phyloP scores from a whole-genome alignment of 2,329 filamentous ascomycete species.

The Epichloe festucae region DNA sequence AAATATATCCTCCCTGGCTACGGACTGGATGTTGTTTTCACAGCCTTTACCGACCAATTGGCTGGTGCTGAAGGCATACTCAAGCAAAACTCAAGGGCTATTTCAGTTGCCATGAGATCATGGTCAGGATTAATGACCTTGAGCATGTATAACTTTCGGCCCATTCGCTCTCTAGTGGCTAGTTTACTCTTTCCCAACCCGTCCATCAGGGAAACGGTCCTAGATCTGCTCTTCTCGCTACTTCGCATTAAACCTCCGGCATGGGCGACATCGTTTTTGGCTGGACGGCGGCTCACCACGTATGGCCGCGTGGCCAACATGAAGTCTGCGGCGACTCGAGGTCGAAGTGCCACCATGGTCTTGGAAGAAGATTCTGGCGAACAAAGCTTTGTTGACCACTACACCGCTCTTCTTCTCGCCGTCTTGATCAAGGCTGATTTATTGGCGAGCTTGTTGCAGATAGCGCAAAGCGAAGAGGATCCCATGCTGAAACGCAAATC shows the following conservation, averaged over 20 bases:
- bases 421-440: constrained; percentile 75
- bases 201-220: constrained; percentile 56
- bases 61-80: constrained; percentile 47
- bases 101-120: constrained; percentile 77
- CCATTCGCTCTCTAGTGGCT: constrained; percentile 66
- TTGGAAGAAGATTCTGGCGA: constrained; percentile 56
- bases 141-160: constrained; percentile 76
- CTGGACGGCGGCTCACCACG: constrained; percentile 82
- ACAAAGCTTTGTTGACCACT: constrained; percentile 85
- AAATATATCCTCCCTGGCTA: constrained; percentile 78
- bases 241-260: constrained; percentile 80
- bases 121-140: constrained; percentile 88
- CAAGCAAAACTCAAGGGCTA: constrained; percentile 84
- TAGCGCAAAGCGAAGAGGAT: constrained; percentile 56
- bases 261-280: constrained; percentile 92
- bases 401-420: constrained; percentile 76
- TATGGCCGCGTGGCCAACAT: constrained; percentile 90
- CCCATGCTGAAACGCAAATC: constrained; percentile 71
- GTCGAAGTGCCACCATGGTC: constrained; percentile 36
- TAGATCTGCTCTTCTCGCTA: constrained; percentile 71
- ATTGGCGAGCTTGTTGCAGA: constrained; percentile 45
- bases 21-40: constrained; percentile 80
- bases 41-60: constrained; percentile 78
- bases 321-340: constrained; percentile 44
- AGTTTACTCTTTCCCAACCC: constrained; percentile 46